Evolutionary conservation across 2,329 filamentous ascomycete species (phyloP), one percentile per base, ranked within the genome.

Genomic region (Pestalotiopsis sp.): DNA sequence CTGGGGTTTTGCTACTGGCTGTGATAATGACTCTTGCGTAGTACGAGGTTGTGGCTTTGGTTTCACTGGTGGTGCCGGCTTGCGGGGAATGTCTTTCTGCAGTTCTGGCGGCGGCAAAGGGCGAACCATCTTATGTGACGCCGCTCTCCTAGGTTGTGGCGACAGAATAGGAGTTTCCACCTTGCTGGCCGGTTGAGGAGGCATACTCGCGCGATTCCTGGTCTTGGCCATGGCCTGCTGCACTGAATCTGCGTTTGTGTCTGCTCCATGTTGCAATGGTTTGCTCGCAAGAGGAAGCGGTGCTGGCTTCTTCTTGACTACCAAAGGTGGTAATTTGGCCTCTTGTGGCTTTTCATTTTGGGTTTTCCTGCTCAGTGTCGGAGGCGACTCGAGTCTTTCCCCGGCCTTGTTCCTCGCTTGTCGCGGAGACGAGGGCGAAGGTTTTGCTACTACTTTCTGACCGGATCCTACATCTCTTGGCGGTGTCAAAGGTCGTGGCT

Each of bases 401-500:
- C 72, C 73, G 7, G 69, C 73, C 49, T 68, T 23, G 40, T 72
- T 49, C 57, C 72, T 73, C 60, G 73, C 72, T 31, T 71, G 25
- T 62, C 63, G 72, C 12, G 74, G 75, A 38, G 76, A 75, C 5
- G 76, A 75, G 6, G 70, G 72, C 12, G 74, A 75, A 38, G 76
- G 75, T 7, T 75, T 75, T 9, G 70, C 65, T 1, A 73, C 70
- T 23, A 69, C 66, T 40, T 73, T 74, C 62, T 68, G 65, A n/a
- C 72, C 70, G 27, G 77, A 77, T 31, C 75, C 78, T 59, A 73
- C 67, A 36, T 73, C 69, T 67, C 77, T 76, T 14, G 79, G 75
- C 3, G 81, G 78, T 11, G 79, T 82, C 58, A 76, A 69, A 14
- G 77, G 70, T 62, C 74, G 78, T 68, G 74, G 58, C 57, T 71